These are phyloP conservation scores for Backusella sp. DNA, from an alignment of 192 early-diverging fungal species.

Conservation along the genomic window DNA sequence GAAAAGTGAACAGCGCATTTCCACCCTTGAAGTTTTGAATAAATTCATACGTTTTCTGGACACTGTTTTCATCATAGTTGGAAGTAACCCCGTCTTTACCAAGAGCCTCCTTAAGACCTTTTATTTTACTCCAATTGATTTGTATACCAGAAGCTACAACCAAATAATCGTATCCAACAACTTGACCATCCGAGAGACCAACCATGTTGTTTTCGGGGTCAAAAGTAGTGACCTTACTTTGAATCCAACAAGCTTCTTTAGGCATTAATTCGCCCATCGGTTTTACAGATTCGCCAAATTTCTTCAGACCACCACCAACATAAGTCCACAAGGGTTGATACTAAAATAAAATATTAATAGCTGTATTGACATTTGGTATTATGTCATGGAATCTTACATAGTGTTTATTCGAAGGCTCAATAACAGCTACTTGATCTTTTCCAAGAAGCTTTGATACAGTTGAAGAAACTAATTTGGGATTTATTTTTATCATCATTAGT, in stretches of 20 bases:
- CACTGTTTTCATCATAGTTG: slow-evolving; percentile 76
- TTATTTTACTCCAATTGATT: slow-evolving; percentile 73
- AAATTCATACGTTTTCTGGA: slow-evolving; percentile 72
- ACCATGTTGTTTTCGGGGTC: slow-evolving; percentile 69
- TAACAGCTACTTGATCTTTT: slow-evolving; percentile 64
- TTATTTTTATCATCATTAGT: background rate
- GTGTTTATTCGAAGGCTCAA: slow-evolving; percentile 70
- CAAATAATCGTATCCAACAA: slow-evolving; percentile 65
- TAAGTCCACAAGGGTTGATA: slow-evolving; percentile 92
- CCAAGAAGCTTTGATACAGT: slow-evolving; percentile 62
- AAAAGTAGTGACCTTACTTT: slow-evolving; percentile 65
- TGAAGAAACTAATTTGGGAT: slow-evolving; percentile 54
- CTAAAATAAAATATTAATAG: slow-evolving; percentile 21
- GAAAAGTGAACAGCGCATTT: slow-evolving; percentile 86
- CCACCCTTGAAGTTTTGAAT: slow-evolving; percentile 68
- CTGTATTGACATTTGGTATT: background rate
- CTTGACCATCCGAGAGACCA: slow-evolving; percentile 58
- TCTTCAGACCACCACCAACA: slow-evolving; percentile 85
- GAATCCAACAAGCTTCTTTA: slow-evolving; percentile 69
- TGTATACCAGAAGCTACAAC: slow-evolving; percentile 80
- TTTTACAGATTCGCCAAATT: slow-evolving; percentile 63
- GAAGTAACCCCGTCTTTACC: slow-evolving; percentile 81
- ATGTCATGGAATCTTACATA: slow-evolving; percentile 45
- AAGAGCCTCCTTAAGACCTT: slow-evolving; percentile 68
- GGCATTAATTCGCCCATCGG: slow-evolving; percentile 71